phyloP scores from a whole-genome alignment of 2,329 filamentous ascomycete genomes.

The Neocatenulostroma microsporum region DNA sequence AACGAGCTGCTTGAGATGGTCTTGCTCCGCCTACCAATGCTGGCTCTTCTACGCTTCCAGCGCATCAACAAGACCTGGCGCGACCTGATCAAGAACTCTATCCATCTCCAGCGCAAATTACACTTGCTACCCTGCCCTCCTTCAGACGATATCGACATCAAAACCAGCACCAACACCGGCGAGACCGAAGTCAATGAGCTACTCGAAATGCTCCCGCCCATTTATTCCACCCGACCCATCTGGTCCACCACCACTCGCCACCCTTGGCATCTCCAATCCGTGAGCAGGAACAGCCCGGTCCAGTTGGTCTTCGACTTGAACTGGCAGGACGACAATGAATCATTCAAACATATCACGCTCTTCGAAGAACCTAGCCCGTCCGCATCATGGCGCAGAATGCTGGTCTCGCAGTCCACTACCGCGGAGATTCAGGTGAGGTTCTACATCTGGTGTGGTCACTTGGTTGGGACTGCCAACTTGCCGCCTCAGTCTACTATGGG shows the following conservation, averaged over 20 bases:
- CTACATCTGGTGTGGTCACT: not conserved
- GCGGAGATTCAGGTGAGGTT: not conserved
- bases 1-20: conserved; percentile 8
- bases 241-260: no score
- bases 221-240: no score
- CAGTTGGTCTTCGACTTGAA: no score
- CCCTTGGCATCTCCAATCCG: no score
- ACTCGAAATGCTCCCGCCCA: no score
- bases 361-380: not conserved
- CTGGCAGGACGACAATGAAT: no score
- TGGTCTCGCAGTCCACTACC: not conserved
- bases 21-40: conserved; percentile 6
- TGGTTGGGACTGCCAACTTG: not conserved
- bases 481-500: not conserved
- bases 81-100: not conserved
- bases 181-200: not conserved
- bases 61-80: not conserved
- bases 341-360: no score
- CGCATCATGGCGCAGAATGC: not conserved
- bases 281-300: no score
- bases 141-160: not conserved
- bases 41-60: conserved; percentile 2
- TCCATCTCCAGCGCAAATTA: not conserved
- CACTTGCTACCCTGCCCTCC: not conserved
- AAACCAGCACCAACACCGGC: not conserved